Conservation (phyloP, 2,329 filamentous ascomycete genomes). For the Cercospora sp. region DNA sequence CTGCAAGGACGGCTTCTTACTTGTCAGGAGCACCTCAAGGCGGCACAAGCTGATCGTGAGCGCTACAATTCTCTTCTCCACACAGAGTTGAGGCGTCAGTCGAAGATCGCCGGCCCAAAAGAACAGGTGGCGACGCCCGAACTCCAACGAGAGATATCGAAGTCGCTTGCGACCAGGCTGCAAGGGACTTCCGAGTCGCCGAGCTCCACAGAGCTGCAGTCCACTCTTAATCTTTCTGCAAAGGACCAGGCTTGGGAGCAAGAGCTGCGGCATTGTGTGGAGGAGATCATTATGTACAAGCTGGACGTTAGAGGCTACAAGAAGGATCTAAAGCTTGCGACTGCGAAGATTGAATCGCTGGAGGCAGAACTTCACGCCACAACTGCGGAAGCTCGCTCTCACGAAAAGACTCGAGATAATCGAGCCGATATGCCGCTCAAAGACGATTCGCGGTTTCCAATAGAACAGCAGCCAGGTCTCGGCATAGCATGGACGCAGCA, state of each 20-base stretch:
- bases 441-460: neutral
- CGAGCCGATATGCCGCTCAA: neutral
- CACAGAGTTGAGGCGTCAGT: constrained; percentile 44
- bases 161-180: constrained; percentile 1
- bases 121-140: constrained; percentile 17
- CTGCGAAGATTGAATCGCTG: constrained; percentile 35
- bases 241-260: constrained; percentile 31
- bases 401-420: neutral
- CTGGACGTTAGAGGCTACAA: constrained; percentile 51
- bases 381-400: constrained; percentile 19
- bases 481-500: neutral
- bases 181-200: neutral
- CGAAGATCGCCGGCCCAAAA: constrained; percentile 24
- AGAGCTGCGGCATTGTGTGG: constrained; percentile 36
- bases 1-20: neutral
- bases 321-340: constrained; percentile 38
- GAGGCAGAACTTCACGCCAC: constrained; percentile 18
- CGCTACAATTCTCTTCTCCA: constrained; percentile 44
- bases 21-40: constrained; percentile 6
- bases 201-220: neutral
- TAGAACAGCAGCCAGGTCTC: neutral
- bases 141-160: constrained; percentile 22
- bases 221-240: neutral
- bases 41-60: constrained; percentile 41
- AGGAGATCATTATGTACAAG: constrained; percentile 53